A percentile compares a stretch with the other conserved stretches of the same genome.
Evolutionary conservation across 345 rosid genomes (phyloP).

Genomic region (Clarkia xantiana): DNA sequence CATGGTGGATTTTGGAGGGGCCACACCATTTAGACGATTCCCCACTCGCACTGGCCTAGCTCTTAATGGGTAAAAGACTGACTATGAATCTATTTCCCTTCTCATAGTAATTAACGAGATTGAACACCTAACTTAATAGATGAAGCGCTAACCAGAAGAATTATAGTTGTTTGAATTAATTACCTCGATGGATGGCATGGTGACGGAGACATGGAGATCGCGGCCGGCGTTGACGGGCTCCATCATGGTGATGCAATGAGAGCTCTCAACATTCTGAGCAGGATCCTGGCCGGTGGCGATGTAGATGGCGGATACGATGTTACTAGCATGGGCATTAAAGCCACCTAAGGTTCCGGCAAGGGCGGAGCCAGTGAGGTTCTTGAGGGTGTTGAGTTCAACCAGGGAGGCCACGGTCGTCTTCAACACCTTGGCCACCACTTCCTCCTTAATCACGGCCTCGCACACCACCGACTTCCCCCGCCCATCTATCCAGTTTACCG

Average conservation of each 20-base stretch:
- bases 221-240: slow-evolving; percentile 31
- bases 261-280: slow-evolving; percentile 41
- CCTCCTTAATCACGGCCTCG: slow-evolving; percentile 30
- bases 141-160: too few species aligned
- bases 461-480: slow-evolving; percentile 44
- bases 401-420: slow-evolving; percentile 25
- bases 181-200: slow-evolving; percentile 44
- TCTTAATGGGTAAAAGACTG: too few species aligned
- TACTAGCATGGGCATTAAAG: slow-evolving; percentile 35
- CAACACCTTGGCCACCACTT: slow-evolving; percentile 23
- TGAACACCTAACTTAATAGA: too few species aligned
- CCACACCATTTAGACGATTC: too few species aligned
- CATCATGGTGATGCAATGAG: slow-evolving; percentile 44
- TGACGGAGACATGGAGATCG: slow-evolving; percentile 36
- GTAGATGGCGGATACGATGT: slow-evolving; percentile 31
- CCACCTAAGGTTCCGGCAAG: slow-evolving; percentile 36
- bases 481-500: slow-evolving; percentile 43
- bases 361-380: slow-evolving; percentile 38
- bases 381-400: slow-evolving; percentile 34
- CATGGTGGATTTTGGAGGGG: too few species aligned
- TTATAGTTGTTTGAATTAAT: not conserved
- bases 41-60: too few species aligned
- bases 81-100: too few species aligned
- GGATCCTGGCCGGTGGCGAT: slow-evolving; percentile 50
- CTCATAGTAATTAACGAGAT: too few species aligned